Evolutionary conservation across 108 stramenopile genomes (phyloP), one percentile per base, ranked within the genome.

Genomic region (Skeletonema menzelii): DNA sequence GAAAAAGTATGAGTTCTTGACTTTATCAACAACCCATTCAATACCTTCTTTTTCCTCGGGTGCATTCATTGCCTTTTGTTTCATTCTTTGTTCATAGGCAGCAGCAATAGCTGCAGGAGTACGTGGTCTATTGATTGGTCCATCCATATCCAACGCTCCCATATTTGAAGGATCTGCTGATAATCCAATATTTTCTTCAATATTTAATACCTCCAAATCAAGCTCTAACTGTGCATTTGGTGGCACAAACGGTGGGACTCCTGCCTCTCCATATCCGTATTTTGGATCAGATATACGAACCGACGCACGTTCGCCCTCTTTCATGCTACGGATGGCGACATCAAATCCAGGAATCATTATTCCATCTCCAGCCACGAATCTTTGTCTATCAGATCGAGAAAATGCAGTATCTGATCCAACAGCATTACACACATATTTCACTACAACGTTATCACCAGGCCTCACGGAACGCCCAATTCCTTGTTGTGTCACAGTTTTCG

Each of bases 1-100:
- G 71, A 96, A 97, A 74, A 97, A 94, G 70, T 97, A 97, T 40
- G 89, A 95, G 26, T 75, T 82, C 69, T 88, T 89, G 17, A 86
- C 73, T 84, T 87, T 91, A 30, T 87, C 88, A 53, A 94, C 77
- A 20, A 70, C 86, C 59, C 81, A 85, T 34, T 83, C 89, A 8
- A 94, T 61, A 0, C 93, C 93, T 75, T 91, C 89, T 69, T 80
- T 81, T 40, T 90, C 76, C 19, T 70, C 71, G 0, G 74, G 83
- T 24, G 74, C 66, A 37, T 69, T 69, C 56, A 83, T 31, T 26
- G 76, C 82, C 63, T 84, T 87, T 32, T 83, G 55, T n/a, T 75
- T 77, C 78, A 82, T 77, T 30, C 76, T 73, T 55, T 66, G 70
- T 59, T 91, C 87, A 56, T 91, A 94, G 4, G 93, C 93, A 5